These are phyloP conservation scores for Purpureocillium lavendulum DNA, from an alignment of 2,329 filamentous ascomycete species.

Conservation along the genomic window DNA sequence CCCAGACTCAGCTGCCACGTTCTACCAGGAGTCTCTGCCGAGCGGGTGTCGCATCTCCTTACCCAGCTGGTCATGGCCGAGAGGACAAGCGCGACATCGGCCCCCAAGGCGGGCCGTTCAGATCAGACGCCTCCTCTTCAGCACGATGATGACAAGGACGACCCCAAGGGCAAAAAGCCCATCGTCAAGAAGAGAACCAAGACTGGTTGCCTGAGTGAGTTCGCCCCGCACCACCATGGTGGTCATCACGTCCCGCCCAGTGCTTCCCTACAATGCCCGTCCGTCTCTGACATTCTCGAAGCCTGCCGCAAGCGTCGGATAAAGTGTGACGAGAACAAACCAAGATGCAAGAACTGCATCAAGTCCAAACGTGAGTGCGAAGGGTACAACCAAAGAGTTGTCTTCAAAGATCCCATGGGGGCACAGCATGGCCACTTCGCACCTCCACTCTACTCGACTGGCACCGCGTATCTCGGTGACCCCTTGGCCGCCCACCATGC, in stretches of 20 bases:
- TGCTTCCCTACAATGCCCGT: neutral
- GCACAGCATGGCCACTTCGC: constrained; percentile 36
- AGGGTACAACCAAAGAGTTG: constrained; percentile 72
- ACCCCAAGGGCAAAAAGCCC: constrained; percentile 36
- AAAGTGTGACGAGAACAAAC: constrained; percentile 89
- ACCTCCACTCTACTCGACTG: constrained; percentile 29
- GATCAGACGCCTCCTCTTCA: constrained; percentile 22
- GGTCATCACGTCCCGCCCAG: too few species aligned
- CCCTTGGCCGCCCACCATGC: constrained; percentile 22
- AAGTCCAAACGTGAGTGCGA: constrained; percentile 80
- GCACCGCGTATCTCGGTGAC: constrained; percentile 20
- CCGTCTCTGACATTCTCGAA: constrained; percentile 21
- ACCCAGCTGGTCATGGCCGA: neutral
- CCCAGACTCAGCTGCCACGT: neutral
- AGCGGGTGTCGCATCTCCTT: neutral
- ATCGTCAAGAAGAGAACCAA: constrained; percentile 68
- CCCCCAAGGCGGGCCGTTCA: constrained; percentile 9
- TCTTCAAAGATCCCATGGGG: constrained; percentile 62
- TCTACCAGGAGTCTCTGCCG: constrained; percentile 1
- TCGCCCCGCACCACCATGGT: too few species aligned
- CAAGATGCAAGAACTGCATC: constrained; percentile 75
- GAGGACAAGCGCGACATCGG: constrained; percentile 5
- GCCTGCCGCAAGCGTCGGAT: constrained; percentile 91
- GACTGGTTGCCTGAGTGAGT: constrained; percentile 82
- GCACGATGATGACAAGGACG: constrained; percentile 28